phyloP scores from a whole-genome alignment of 1,139 yeast species.

The Williopsis jadinii region DNA sequence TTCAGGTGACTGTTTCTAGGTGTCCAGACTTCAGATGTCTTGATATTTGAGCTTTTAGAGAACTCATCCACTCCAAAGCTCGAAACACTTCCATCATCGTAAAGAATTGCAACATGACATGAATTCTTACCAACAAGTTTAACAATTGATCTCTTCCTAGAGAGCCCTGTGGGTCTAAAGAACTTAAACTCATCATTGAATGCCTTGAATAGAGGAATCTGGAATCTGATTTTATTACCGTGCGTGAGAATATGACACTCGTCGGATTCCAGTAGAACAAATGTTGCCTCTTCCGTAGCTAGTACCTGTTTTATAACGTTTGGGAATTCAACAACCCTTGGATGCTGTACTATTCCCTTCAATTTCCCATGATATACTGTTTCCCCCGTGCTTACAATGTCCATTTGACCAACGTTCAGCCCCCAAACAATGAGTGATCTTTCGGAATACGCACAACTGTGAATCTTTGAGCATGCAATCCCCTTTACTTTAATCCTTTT shows the following conservation, averaged over 20 bases:
- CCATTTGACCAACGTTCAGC: conserved; percentile 81
- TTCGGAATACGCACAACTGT: conserved; percentile 52
- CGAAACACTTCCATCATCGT: conserved; percentile 46
- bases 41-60: conserved; percentile 26
- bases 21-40: conserved; percentile 42
- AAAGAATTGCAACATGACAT: conserved; percentile 35
- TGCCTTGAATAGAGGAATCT: conserved; percentile 28
- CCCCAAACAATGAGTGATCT: conserved; percentile 69
- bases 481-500: conserved; percentile 40
- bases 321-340: conserved; percentile 39
- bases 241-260: conserved; percentile 60
- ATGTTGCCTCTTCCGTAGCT: conserved; percentile 67
- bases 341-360: conserved; percentile 32
- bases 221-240: conserved; percentile 48
- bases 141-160: conserved; percentile 30
- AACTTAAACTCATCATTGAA: conserved; percentile 41
- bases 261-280: conserved; percentile 51
- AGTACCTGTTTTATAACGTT: conserved; percentile 48
- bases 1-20: conserved; percentile 46
- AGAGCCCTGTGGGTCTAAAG: conserved; percentile 45
- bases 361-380: conserved; percentile 27
- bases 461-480: conserved; percentile 63
- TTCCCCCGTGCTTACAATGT: conserved; percentile 33
- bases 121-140: conserved; percentile 29
- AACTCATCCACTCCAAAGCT: conserved; percentile 30